phyloP scores from a whole-genome alignment of 768 basidiomycete genomes.

The Psilocybe sp. region DNA sequence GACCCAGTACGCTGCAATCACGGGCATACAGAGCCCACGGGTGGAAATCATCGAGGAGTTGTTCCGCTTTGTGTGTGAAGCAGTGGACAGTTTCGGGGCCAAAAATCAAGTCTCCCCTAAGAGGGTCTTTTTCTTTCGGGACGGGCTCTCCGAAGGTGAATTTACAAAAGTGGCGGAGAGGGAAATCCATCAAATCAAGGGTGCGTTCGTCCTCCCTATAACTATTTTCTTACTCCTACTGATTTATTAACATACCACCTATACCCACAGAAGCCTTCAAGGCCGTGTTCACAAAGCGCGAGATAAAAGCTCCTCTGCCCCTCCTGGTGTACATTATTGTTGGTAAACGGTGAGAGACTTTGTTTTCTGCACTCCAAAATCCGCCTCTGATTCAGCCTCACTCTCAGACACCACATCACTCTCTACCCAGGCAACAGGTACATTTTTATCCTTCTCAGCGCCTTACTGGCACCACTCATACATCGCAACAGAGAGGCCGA shows the following conservation, averaged over 20 bases:
- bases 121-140: constrained; percentile 44
- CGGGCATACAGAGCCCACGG: constrained; percentile 43
- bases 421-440: constrained; percentile 16
- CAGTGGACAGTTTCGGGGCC: constrained; percentile 17
- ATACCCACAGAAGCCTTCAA: constrained; percentile 12
- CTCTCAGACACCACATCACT: constrained; percentile 25
- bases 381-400: neutral
- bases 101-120: constrained; percentile 14
- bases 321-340: constrained; percentile 56
- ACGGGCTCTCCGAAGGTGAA: constrained; percentile 46
- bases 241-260: neutral
- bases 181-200: constrained; percentile 46
- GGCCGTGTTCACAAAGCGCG: constrained; percentile 6
- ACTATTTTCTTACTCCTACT: neutral
- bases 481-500: neutral
- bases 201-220: constrained; percentile 22
- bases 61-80: constrained; percentile 10
- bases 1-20: constrained; percentile 42
- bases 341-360: constrained; percentile 58
- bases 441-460: neutral
- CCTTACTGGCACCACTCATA: too few species aligned
- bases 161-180: constrained; percentile 28
- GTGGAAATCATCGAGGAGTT: constrained; percentile 45
- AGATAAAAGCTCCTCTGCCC: constrained; percentile 25
- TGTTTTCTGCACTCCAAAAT: constrained; percentile 41